A percentile compares a stretch with the other conserved stretches of the same genome.
phyloP scores from a whole-genome alignment of 2,329 filamentous ascomycete species.

The Lecanicillium sp. region DNA sequence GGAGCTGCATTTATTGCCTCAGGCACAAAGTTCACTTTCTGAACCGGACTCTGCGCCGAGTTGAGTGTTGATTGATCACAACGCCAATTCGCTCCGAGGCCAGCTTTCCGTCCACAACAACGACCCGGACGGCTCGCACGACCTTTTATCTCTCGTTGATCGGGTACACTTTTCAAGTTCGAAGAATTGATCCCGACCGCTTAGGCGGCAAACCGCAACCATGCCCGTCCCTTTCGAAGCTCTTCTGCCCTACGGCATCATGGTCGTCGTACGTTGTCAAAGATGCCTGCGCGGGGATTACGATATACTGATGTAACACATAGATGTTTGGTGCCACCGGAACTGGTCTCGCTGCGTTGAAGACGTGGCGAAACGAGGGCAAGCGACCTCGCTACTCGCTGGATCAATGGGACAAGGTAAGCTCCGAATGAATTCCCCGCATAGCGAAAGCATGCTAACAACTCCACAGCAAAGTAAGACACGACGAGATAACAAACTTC shows the following conservation, averaged over 20 bases:
- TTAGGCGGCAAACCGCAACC: slow-evolving; percentile 20
- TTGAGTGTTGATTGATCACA: slow-evolving; percentile 5
- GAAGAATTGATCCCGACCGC: slow-evolving; percentile 18
- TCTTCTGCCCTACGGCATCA: slow-evolving; percentile 57
- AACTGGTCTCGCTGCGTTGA: slow-evolving; percentile 48
- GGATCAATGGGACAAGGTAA: slow-evolving; percentile 57
- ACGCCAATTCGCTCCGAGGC: slow-evolving; percentile 2
- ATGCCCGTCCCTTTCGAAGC: slow-evolving; percentile 61
- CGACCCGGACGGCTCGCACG: background rate
- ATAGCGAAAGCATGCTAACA: no score
- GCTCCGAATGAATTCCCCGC: no score
- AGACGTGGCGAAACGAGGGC: slow-evolving; percentile 51
- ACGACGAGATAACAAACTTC: background rate
- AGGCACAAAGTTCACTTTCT: slow-evolving; percentile 4
- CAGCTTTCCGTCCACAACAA: background rate
- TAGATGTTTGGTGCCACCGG: slow-evolving; percentile 59
- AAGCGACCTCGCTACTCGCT: slow-evolving; percentile 53
- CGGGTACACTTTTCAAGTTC: background rate
- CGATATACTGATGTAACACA: slow-evolving; percentile 16
- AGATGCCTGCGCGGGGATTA: slow-evolving; percentile 7
- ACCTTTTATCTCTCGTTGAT: slow-evolving; percentile 1
- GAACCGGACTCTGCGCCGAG: slow-evolving; percentile 5
- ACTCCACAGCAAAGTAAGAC: slow-evolving; percentile 45
- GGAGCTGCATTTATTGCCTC: slow-evolving; percentile 6
- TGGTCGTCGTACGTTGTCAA: slow-evolving; percentile 44